Base-by-base conservation (phyloP, 2,329 filamentous ascomycete species). In the Penicillium aurantiogriseum region DNA sequence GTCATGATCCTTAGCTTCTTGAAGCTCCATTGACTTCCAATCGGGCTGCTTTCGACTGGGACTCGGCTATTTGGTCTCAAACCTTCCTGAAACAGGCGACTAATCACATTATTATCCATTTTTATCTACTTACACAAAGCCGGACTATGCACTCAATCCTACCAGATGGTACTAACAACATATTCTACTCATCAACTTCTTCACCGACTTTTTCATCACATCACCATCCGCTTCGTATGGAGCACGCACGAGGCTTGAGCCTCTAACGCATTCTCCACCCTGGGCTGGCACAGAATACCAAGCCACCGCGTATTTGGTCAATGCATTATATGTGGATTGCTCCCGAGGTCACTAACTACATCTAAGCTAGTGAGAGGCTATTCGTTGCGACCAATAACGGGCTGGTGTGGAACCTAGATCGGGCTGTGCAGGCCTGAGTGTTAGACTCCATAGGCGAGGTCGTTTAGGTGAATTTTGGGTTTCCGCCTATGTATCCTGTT, bases 221-320 rank as follows among this genome's bases (percentile, higher is more conserved):
- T 80, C 77, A 7, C 67, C 69, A 0, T 76, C 72, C 58, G 76
- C 73, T 62, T 83, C 76, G 66, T 89, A 33, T n/a, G 87, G 87
- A 57, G 80, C 79, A 54, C 86, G 77, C 79, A 54, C 86, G 77
- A 0, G 86, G 86, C 69, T 74, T 76, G 71, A 88, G 69, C 71
- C 83, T 82, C 77, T 71, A 81, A 81, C 2, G 85, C 84, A 2
- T 79, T 81, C 57, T 83, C 79, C 38, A 90, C 85, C 85, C 87
- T 86, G 51, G 74, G 23, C 71, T 56, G 72, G 79, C 2, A 85
- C 88, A 35, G 84, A 84, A 62, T 81, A 84, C 33, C 4, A 31
- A 31, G 10, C 29, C 11, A 33, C 31, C 31, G 11, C 31, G 31
- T 33, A 33, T 13, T 13, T 13, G 31, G 31, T 13, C 11, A 33